phyloP scores from a whole-genome alignment of 768 basidiomycete species.

The Collybiopsis luxurians region DNA sequence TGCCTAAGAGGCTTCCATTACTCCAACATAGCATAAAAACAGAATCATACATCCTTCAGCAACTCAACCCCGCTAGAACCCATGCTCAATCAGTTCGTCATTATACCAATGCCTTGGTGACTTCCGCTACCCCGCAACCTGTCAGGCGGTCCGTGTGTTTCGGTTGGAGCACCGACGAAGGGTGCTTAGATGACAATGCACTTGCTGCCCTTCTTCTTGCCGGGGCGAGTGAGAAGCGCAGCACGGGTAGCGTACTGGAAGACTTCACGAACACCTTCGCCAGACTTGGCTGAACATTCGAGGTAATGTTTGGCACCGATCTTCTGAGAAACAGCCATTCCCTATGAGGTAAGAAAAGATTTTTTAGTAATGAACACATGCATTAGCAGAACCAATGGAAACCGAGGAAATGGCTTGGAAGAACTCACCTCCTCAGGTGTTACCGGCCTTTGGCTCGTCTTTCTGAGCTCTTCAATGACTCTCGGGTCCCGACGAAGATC shows the following conservation, averaged over 20 bases:
- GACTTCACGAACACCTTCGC: slow-evolving; percentile 96
- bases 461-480: slow-evolving; percentile 91
- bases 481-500: slow-evolving; percentile 92
- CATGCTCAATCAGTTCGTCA: background rate
- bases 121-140: background rate
- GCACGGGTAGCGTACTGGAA: slow-evolving; percentile 97
- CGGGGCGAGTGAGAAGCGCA: slow-evolving; percentile 68
- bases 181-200: slow-evolving; percentile 25
- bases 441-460: slow-evolving; percentile 93
- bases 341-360: slow-evolving; percentile 42
- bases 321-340: slow-evolving; percentile 93
- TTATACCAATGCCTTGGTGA: background rate
- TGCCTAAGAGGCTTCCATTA: slow-evolving; percentile 2
- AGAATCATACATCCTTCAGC: background rate
- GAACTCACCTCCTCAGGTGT: slow-evolving; percentile 81
- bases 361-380: background rate
- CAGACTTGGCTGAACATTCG: slow-evolving; percentile 95
- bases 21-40: slow-evolving; percentile 5
- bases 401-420: background rate
- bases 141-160: too few relatives aligned
- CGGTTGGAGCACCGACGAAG: background rate
- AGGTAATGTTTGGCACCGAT: slow-evolving; percentile 96
- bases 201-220: slow-evolving; percentile 37
- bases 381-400: background rate
- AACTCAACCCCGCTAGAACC: background rate